phyloP scores from a whole-genome alignment of 2,329 filamentous ascomycete species.

The Exserohilum turcica region DNA sequence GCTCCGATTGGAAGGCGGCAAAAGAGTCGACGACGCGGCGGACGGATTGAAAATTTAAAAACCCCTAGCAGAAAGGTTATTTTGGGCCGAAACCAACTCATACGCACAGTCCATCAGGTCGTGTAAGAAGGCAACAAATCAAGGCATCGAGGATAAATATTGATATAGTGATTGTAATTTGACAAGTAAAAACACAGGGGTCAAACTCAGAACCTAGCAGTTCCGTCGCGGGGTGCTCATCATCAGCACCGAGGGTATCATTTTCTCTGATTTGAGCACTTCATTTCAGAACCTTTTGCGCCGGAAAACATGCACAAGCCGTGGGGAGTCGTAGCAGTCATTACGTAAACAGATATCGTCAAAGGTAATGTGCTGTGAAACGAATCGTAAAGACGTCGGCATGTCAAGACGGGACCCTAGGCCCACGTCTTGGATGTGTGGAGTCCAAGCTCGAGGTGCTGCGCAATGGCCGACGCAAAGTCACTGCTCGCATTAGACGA shows the following conservation, averaged over 20 bases:
- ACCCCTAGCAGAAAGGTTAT: neutral
- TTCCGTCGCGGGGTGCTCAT: constrained; percentile 3
- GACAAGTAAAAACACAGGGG: constrained; percentile 5
- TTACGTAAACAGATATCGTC: neutral
- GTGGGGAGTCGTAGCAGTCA: neutral
- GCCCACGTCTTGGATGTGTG: constrained; percentile 38
- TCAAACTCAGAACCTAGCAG: constrained; percentile 7
- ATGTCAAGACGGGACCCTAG: constrained; percentile 9
- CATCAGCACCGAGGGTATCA: constrained; percentile 21
- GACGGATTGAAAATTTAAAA: no score
- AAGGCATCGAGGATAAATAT: neutral
- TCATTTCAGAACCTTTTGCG: constrained; percentile 36
- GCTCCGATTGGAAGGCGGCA: neutral
- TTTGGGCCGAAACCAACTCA: neutral
- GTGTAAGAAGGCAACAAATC: neutral
- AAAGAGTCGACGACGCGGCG: neutral
- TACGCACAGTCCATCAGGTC: neutral
- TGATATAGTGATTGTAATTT: neutral
- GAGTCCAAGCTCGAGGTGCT: constrained; percentile 39
- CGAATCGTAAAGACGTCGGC: neutral
- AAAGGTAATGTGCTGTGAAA: neutral
- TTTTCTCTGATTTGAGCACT: constrained; percentile 40
- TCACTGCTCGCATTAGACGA: constrained; percentile 44
- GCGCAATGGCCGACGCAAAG: constrained; percentile 44
- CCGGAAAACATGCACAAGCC: constrained; percentile 14